Evolutionary conservation across 768 basidiomycete genomes (phyloP).

Genomic region (Termitomyces sp.): DNA sequence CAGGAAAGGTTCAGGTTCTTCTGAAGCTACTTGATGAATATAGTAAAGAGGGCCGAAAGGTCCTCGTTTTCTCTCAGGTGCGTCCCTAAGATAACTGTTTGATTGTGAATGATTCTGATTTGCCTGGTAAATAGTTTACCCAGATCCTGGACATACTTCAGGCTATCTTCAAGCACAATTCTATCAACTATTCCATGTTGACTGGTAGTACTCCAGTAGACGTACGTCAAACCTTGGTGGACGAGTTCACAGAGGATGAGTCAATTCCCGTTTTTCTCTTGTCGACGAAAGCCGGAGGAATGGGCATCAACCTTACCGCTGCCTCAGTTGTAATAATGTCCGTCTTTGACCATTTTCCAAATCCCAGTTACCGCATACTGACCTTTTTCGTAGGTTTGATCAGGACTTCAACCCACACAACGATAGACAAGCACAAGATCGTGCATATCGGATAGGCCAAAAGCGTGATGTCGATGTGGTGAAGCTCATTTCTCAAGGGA

Average conservation of each 20-base stretch:
- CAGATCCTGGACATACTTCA: constrained; percentile 93
- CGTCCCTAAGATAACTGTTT: constrained; percentile 9
- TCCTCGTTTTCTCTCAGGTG: constrained; percentile 94
- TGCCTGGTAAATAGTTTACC: constrained; percentile 60
- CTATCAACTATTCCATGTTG: constrained; percentile 73
- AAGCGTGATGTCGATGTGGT: constrained; percentile 92
- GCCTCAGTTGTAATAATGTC: constrained; percentile 94
- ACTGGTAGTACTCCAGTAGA: constrained; percentile 95
- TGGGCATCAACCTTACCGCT: constrained; percentile 96
- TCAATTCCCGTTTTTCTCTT: constrained; percentile 85
- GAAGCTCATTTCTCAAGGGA: constrained; percentile 85
- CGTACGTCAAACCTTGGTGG: constrained; percentile 87
- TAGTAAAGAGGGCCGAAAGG: constrained; percentile 61
- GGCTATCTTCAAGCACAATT: constrained; percentile 65
- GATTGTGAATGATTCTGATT: not conserved
- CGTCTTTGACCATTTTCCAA: constrained; percentile 17
- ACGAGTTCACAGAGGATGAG: constrained; percentile 89
- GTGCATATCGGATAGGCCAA: constrained; percentile 96
- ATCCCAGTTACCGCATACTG: not conserved
- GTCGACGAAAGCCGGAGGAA: constrained; percentile 90
- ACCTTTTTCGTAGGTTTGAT: constrained; percentile 61
- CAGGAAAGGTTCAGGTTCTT: constrained; percentile 81
- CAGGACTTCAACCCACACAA: constrained; percentile 99
- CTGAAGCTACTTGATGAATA: constrained; percentile 68
- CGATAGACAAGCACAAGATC: constrained; percentile 95